phyloP scores from a whole-genome alignment of 305 asterid species.

The Ajuga reptans region DNA sequence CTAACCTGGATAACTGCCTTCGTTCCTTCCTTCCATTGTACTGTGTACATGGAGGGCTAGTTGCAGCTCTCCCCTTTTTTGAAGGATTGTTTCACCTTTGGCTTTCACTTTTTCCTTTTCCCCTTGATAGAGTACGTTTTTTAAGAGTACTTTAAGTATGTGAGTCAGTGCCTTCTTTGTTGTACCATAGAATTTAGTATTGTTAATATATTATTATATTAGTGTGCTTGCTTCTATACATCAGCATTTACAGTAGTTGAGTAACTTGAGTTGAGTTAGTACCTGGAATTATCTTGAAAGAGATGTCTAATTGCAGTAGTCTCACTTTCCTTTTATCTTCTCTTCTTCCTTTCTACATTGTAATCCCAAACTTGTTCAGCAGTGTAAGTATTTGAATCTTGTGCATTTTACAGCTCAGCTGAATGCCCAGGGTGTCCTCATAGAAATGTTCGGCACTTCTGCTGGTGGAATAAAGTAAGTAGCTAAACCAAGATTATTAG shows the following conservation, averaged over 20 bases:
- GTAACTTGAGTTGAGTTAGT: neutral
- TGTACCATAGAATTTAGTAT: neutral
- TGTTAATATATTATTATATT: neutral
- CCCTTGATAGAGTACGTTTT: neutral
- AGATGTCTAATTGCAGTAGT: neutral
- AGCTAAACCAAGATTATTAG: slow-evolving; percentile 10
- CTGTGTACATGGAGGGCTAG: no score
- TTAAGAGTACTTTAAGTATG: no score
- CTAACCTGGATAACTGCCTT: no score
- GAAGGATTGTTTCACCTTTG: neutral
- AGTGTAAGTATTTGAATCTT: slow-evolving; percentile 16
- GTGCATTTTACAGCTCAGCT: slow-evolving; percentile 37
- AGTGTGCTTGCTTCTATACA: neutral
- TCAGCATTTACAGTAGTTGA: neutral
- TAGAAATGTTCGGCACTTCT: slow-evolving; percentile 69
- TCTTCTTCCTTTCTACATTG: neutral
- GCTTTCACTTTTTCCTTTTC: neutral
- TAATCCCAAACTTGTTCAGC: neutral
- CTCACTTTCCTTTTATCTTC: slow-evolving; percentile 12
- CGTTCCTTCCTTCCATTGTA: no score
- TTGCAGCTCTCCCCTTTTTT: no score
- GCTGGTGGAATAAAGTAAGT: slow-evolving; percentile 94
- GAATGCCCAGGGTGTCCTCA: slow-evolving; percentile 68
- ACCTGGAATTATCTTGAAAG: neutral
- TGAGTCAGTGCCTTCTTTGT: neutral